These are phyloP conservation scores for Guadua angustifolia DNA, from an alignment of 176 grass and related monocot species.

Conservation along the genomic window DNA sequence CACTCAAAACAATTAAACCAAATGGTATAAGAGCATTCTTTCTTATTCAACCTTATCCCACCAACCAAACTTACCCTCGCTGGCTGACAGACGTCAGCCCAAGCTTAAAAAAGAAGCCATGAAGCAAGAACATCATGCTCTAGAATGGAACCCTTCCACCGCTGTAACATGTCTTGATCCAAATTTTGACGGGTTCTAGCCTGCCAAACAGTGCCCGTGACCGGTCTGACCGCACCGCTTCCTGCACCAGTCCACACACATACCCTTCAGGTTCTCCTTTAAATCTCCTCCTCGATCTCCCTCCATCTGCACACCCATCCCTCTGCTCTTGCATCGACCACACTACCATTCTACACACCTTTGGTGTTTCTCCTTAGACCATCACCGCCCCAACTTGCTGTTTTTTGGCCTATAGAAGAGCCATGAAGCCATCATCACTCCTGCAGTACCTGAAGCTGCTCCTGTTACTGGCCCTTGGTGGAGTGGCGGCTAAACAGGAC, in stretches of 20 bases:
- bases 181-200: constrained; percentile 34
- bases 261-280: constrained; percentile 49
- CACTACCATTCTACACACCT: constrained; percentile 5
- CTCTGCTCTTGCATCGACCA: constrained; percentile 36
- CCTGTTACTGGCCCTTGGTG: constrained; percentile 54
- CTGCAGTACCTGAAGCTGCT: constrained; percentile 54
- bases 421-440: constrained; percentile 52
- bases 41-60: too few species aligned
- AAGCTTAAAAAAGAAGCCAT: too few species aligned
- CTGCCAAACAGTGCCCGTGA: constrained; percentile 32
- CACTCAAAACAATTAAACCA: too few species aligned
- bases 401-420: neutral
- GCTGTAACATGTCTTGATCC: constrained; percentile 24
- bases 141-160: constrained; percentile 32
- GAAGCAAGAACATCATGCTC: constrained; percentile 25
- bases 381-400: neutral
- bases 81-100: too few species aligned
- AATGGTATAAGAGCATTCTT: too few species aligned
- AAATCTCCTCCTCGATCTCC: constrained; percentile 65
- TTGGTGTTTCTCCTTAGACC: constrained; percentile 44
- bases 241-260: constrained; percentile 34
- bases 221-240: constrained; percentile 41
- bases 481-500: constrained; percentile 46
- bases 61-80: too few species aligned
- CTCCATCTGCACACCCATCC: constrained; percentile 35